Evolutionary conservation across 768 basidiomycete species (phyloP).

Genomic region (Boletus subparvulus): DNA sequence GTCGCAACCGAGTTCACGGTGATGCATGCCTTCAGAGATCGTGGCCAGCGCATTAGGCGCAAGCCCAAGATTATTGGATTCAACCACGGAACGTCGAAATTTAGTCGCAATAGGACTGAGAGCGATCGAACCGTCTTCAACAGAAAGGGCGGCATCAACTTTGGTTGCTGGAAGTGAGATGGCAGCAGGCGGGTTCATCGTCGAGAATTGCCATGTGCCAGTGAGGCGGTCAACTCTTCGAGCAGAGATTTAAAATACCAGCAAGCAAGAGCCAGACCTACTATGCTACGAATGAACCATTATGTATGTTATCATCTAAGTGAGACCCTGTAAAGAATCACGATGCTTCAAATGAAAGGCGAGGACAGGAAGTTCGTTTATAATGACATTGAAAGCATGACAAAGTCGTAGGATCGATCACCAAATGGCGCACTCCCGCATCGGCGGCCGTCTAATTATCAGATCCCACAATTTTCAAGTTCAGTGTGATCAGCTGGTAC

Average conservation of each 20-base stretch:
- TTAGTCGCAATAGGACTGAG: slow-evolving; percentile 1
- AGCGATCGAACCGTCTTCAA: neutral
- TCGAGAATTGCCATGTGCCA: neutral
- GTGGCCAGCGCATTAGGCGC: neutral
- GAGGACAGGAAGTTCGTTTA: neutral
- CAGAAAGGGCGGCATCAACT: neutral
- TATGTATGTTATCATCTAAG: neutral
- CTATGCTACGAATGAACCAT: no score
- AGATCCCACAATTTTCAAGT: neutral
- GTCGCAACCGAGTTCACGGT: no score
- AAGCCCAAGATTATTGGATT: neutral
- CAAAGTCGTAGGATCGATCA: neutral
- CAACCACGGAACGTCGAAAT: neutral
- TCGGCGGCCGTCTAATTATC: neutral
- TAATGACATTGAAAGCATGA: neutral
- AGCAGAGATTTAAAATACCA: no score
- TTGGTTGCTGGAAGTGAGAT: neutral
- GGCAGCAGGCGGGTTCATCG: slow-evolving; percentile 1
- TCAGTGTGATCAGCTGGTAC: neutral
- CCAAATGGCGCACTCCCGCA: neutral
- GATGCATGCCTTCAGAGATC: neutral
- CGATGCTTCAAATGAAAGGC: neutral
- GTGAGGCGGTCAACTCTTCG: neutral
- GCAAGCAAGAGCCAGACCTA: no score
- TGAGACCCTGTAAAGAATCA: neutral